Evolutionary conservation across 1,284 basidiomycete species (phyloP), one percentile per base, ranked within the genome.

Genomic region (Sporisorium iseilematis-ciliati): DNA sequence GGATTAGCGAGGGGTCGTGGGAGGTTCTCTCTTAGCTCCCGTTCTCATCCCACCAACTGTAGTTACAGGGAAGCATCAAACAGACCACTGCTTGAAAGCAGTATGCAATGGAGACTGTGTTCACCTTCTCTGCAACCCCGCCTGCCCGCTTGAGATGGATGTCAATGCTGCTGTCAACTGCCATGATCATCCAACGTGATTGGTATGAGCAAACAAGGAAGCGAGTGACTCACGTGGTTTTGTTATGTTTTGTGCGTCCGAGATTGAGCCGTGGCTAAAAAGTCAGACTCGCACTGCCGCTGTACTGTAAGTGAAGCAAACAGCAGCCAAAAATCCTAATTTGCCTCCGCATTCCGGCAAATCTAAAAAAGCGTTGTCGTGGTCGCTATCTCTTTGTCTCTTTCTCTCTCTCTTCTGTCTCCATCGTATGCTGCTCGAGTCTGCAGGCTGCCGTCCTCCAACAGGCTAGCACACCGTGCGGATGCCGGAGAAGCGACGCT

Each of bases 1-100:
- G 75, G 16, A 31, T 70, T n/a, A 63, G 67, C 31, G 70, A 78
- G 3, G 75, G 75, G 0, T 66, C 72, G 5, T 78, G 75, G 75
- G 68, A 78, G 29, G 6, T 69, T 4, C 35, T 72, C 10, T 72
- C 65, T 11, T 76, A 55, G 56, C 14, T 18, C 7, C 4, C 20
- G 12, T 16, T 4, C 29, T 29, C 11, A 10, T 21, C 18, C n/a
- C n/a, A n/a, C n/a, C n/a, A n/a, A n/a, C n/a, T n/a, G n/a, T n/a
- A n/a, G n/a, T n/a, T n/a, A 38, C 14, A 38, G 35, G 16, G 5
- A 38, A 14, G 35, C 14, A 38, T 38, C 35, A 38, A 38, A 38
- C 4, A 11, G 14, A 14, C 1, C 35, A 38, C 4, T 38, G 35
- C 35, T 38, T 10, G 12, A 38, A 38, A 12, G 31, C 31, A 33